A percentile compares a stretch with the other conserved stretches of the same genome.
These are phyloP conservation scores for Pilaira anomala DNA, from an alignment of 192 early-diverging fungal genomes.

Conservation along the genomic window DNA sequence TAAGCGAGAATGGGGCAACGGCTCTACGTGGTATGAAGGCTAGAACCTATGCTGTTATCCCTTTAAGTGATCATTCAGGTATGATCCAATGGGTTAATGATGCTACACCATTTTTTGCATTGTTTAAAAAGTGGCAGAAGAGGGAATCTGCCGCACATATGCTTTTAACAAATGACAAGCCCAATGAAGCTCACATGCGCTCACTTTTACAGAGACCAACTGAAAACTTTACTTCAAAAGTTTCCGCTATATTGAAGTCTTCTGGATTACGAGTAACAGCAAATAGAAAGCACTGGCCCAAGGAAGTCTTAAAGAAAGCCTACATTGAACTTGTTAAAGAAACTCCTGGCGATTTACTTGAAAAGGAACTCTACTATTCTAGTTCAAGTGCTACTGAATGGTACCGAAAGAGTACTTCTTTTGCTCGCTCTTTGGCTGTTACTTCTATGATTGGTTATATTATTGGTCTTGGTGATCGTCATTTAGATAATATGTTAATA, in stretches of 20 bases:
- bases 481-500: conserved; percentile 89
- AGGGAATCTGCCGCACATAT: conserved; percentile 58
- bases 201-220: conserved; percentile 46
- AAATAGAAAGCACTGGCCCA: conserved; percentile 70
- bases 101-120: conserved; percentile 71
- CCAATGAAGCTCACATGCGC: conserved; percentile 24
- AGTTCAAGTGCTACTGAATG: conserved; percentile 66
- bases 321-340: conserved; percentile 60
- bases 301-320: conserved; percentile 50
- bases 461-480: conserved; percentile 91
- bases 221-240: conserved; percentile 79
- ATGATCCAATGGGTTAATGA: conserved; percentile 95
- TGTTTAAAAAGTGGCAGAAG: conserved; percentile 78
- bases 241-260: conserved; percentile 54
- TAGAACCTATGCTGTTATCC: conserved; percentile 69
- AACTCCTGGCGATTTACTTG: conserved; percentile 63
- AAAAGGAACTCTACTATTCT: conserved; percentile 63
- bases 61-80: conserved; percentile 83
- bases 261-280: conserved; percentile 49
- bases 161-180: conserved; percentile 39
- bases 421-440: conserved; percentile 79
- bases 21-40: conserved; percentile 37
- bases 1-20: conserved; percentile 51
- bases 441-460: conserved; percentile 86
- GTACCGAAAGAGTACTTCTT: conserved; percentile 68